Evolutionary conservation across 1,284 basidiomycete genomes (phyloP).

Genomic region (Cystobasidium sp.): DNA sequence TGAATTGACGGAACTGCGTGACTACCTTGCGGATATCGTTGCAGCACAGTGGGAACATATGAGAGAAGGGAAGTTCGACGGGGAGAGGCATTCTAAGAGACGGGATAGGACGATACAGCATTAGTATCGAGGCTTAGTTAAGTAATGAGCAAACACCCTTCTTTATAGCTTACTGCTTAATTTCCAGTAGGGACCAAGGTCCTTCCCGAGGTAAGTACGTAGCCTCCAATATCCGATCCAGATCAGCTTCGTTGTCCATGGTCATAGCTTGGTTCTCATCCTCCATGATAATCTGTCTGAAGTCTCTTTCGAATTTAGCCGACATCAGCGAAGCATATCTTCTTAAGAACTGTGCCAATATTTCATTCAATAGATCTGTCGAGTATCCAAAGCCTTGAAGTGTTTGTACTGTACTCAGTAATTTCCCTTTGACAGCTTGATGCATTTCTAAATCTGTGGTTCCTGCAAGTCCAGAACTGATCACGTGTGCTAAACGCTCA

Average conservation of each 20-base stretch:
- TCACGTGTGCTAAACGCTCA: slow-evolving; percentile 72
- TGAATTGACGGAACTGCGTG: slow-evolving; percentile 94
- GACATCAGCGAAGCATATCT: slow-evolving; percentile 84
- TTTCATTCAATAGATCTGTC: slow-evolving; percentile 77
- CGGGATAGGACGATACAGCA: background rate
- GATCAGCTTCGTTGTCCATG: slow-evolving; percentile 72
- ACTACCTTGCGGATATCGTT: slow-evolving; percentile 94
- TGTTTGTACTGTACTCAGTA: slow-evolving; percentile 88
- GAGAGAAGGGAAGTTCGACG: slow-evolving; percentile 86
- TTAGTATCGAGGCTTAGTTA: background rate
- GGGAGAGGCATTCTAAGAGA: slow-evolving; percentile 69
- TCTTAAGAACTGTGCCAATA: slow-evolving; percentile 87
- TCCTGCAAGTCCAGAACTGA: slow-evolving; percentile 72
- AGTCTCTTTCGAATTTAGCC: slow-evolving; percentile 77
- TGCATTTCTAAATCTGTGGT: slow-evolving; percentile 84
- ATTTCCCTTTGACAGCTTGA: slow-evolving; percentile 78
- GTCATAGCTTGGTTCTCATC: slow-evolving; percentile 94
- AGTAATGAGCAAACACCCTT: background rate
- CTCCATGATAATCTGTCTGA: slow-evolving; percentile 84
- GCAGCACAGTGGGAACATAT: slow-evolving; percentile 92
- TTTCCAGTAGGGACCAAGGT: slow-evolving; percentile 47
- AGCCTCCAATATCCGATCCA: slow-evolving; percentile 75
- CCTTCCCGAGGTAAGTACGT: slow-evolving; percentile 80
- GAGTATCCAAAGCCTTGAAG: slow-evolving; percentile 89
- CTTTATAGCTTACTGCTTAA: slow-evolving; percentile 44